phyloP scores from a whole-genome alignment of 2,329 filamentous ascomycete species.

The Huntiella moniliformis region DNA sequence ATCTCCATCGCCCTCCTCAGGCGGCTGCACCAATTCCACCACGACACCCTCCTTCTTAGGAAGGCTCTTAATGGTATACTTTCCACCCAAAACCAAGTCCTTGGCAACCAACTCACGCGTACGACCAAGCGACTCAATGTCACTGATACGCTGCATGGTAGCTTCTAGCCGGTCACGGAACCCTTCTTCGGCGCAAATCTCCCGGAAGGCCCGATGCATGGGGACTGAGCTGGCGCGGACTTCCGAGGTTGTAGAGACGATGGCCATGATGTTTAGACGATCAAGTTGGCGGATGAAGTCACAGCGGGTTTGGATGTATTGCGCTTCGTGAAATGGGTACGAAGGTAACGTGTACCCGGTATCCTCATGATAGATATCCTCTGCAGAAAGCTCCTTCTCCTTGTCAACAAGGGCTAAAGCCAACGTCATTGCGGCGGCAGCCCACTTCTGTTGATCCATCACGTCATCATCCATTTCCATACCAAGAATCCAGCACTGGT shows the following conservation, averaged over 20 bases:
- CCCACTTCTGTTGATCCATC: conserved; percentile 95
- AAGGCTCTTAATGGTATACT: conserved; percentile 44
- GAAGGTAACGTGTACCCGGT: conserved; percentile 60
- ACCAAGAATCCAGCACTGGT: conserved; percentile 57
- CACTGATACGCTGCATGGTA: conserved; percentile 70
- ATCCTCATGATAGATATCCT: conserved; percentile 46
- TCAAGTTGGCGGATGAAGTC: conserved; percentile 91
- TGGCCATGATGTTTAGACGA: conserved; percentile 86
- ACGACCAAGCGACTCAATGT: conserved; percentile 79
- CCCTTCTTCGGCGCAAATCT: conserved; percentile 57
- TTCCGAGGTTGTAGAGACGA: conserved; percentile 57
- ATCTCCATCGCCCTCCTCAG: conserved; percentile 19
- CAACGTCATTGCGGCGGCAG: conserved; percentile 82
- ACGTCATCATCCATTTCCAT: conserved; percentile 83
- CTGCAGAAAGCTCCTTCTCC: conserved; percentile 37
- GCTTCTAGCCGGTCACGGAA: conserved; percentile 70
- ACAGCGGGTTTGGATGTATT: conserved; percentile 84
- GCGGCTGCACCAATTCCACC: conserved; percentile 25
- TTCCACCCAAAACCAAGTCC: conserved; percentile 70
- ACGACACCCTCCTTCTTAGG: conserved; percentile 19
- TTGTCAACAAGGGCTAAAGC: conserved; percentile 78
- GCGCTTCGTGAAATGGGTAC: conserved; percentile 62
- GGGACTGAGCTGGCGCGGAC: conserved; percentile 88
- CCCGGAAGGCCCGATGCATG: conserved; percentile 81
- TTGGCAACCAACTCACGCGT: conserved; percentile 94